Percentiles rank a stretch among this genome's conserved stretches.
phyloP scores from a whole-genome alignment of 352 stramenopile species.

The Blastocystis sp. region DNA sequence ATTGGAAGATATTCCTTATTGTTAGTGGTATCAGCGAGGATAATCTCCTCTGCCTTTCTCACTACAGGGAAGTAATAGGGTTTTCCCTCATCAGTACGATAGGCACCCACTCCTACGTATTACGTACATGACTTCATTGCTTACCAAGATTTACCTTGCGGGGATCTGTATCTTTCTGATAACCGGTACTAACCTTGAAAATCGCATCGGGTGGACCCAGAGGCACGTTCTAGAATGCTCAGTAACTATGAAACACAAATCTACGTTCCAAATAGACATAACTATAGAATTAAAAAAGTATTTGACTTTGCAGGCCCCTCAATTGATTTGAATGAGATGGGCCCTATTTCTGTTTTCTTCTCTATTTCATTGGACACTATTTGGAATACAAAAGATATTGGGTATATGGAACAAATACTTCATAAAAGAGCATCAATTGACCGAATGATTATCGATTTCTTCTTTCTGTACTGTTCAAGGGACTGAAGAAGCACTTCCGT shows the following conservation, averaged over 20 bases:
- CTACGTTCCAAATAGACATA: slow-evolving; percentile 65
- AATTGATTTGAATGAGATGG: background rate
- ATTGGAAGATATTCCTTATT: slow-evolving; percentile 71
- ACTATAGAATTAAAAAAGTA: background rate
- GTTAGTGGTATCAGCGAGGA: slow-evolving; percentile 75
- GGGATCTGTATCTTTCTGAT: slow-evolving; percentile 78
- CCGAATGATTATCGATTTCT: background rate
- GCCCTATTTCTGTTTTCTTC: slow-evolving; percentile 15
- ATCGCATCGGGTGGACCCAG: slow-evolving; percentile 83
- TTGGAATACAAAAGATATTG: background rate
- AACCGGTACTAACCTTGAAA: slow-evolving; percentile 76
- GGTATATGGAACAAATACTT: background rate
- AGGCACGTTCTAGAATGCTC: slow-evolving; percentile 73
- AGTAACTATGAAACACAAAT: background rate
- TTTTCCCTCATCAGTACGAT: slow-evolving; percentile 83
- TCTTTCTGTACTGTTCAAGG: background rate
- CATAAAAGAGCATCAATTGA: slow-evolving; percentile 36
- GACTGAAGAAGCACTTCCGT: background rate
- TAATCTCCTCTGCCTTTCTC: slow-evolving; percentile 80
- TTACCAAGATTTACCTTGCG: slow-evolving; percentile 80
- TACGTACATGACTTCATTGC: background rate
- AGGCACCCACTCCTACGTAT: slow-evolving; percentile 75
- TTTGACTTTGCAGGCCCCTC: background rate
- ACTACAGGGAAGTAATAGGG: slow-evolving; percentile 83
- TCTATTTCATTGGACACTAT: background rate